A percentile compares a stretch with the other conserved stretches of the same genome.
Evolutionary conservation across 371 early-diverging fungal species (phyloP).

Genomic region (Phascolomyces articulosus): DNA sequence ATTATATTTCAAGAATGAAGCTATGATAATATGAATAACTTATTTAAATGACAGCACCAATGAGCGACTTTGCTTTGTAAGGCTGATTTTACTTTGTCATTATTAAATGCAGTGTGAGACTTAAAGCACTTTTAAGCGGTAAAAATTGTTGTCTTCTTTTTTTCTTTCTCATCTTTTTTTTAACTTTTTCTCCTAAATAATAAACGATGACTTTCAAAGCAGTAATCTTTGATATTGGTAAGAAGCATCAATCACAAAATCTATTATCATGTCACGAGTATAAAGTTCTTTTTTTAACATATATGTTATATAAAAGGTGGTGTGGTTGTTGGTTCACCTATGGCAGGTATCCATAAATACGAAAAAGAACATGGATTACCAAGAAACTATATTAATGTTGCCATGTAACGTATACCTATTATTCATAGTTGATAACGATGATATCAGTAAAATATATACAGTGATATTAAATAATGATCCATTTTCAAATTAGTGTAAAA

Average conservation of each 20-base stretch:
- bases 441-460: no score
- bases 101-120: neutral
- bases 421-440: neutral
- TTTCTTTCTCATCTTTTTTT: neutral
- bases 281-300: no score
- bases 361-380: slow-evolving; percentile 73
- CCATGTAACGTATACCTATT: slow-evolving; percentile 61
- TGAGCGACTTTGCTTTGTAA: slow-evolving; percentile 1
- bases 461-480: no score
- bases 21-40: no score
- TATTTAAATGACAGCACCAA: neutral
- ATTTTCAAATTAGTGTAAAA: slow-evolving; percentile 49
- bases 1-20: no score
- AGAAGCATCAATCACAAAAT: no score
- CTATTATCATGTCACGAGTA: no score
- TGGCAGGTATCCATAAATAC: slow-evolving; percentile 74
- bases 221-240: slow-evolving; percentile 5
- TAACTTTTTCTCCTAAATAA: neutral
- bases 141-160: neutral
- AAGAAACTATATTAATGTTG: slow-evolving; percentile 79
- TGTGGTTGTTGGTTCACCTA: slow-evolving; percentile 82
- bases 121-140: neutral
- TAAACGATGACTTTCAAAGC: slow-evolving; percentile 3
- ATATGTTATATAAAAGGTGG: slow-evolving; percentile 55
- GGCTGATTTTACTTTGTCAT: neutral